Percentiles rank a stretch among this genome's conserved stretches.
Conservation (phyloP, 2,329 filamentous ascomycete genomes). For the Lasiodiplodia sp. region DNA sequence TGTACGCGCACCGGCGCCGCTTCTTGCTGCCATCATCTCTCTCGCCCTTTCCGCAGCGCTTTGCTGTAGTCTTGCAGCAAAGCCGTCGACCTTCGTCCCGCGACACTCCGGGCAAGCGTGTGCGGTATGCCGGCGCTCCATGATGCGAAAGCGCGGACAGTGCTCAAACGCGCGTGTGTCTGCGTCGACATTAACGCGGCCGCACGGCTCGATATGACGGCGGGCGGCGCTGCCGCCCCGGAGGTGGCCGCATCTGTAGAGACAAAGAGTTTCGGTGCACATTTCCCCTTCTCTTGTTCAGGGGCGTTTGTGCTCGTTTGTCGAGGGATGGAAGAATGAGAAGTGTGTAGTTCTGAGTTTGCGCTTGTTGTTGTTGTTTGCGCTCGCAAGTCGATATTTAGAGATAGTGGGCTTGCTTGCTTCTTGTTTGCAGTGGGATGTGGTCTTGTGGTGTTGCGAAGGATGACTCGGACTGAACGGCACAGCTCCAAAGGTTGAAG, state of each 20-base stretch:
- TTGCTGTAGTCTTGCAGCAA: slow-evolving; percentile 1
- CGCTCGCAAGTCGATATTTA: too few species aligned
- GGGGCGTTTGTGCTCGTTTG: too few species aligned
- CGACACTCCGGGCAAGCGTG: slow-evolving; percentile 11
- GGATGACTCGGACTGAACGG: background rate
- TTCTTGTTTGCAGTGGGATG: background rate
- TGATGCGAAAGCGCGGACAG: background rate
- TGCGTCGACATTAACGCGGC: background rate
- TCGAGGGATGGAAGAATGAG: background rate
- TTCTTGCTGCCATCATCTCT: background rate
- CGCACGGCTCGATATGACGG: slow-evolving; percentile 2
- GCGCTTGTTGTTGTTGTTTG: background rate
- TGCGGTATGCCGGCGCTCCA: background rate
- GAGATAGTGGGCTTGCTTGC: background rate
- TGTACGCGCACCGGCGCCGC: background rate
- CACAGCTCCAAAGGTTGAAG: background rate
- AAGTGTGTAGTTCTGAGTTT: background rate
- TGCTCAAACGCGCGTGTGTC: background rate
- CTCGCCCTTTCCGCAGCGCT: slow-evolving; percentile 2
- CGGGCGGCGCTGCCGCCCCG: slow-evolving; percentile 7
- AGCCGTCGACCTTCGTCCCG: slow-evolving; percentile 2
- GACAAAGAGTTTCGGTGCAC: slow-evolving; percentile 18
- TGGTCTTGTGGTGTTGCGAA: background rate
- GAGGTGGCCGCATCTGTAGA: slow-evolving; percentile 12
- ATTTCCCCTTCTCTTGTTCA: background rate